Conservation (phyloP, 345 rosid genomes). For the Boechera divaricarpa region DNA sequence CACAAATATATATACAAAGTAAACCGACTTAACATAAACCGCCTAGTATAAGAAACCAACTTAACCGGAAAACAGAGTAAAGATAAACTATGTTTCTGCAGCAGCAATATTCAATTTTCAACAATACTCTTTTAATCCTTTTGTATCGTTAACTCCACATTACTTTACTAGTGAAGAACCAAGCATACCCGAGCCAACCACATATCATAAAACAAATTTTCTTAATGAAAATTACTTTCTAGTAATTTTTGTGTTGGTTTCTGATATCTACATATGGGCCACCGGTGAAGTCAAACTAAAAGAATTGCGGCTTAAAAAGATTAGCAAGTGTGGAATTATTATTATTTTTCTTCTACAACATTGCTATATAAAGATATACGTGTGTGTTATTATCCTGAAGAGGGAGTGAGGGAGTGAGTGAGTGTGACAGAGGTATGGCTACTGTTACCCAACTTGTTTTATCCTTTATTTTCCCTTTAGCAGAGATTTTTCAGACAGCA, state of each 20-base stretch:
- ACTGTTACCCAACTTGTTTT: conserved; percentile 32
- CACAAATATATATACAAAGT: no score
- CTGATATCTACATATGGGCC: conserved; percentile 11
- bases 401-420: conserved; percentile 23
- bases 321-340: not conserved
- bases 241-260: not conserved
- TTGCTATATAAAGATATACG: not conserved
- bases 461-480: conserved; percentile 13
- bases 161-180: no score
- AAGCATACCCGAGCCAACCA: not conserved
- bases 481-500: conserved; percentile 23
- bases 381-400: conserved; percentile 1
- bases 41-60: no score
- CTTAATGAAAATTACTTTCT: not conserved
- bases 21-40: no score
- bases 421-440: conserved; percentile 43
- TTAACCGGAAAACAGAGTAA: no score
- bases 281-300: conserved; percentile 21
- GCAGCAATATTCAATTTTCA: no score
- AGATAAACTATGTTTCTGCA: no score
- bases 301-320: conserved; percentile 24
- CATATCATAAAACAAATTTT: not conserved
- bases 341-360: not conserved
- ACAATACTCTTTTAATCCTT: no score
- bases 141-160: no score